Conservation (phyloP, 1,284 basidiomycete species). For the Trichosporon sp. region DNA sequence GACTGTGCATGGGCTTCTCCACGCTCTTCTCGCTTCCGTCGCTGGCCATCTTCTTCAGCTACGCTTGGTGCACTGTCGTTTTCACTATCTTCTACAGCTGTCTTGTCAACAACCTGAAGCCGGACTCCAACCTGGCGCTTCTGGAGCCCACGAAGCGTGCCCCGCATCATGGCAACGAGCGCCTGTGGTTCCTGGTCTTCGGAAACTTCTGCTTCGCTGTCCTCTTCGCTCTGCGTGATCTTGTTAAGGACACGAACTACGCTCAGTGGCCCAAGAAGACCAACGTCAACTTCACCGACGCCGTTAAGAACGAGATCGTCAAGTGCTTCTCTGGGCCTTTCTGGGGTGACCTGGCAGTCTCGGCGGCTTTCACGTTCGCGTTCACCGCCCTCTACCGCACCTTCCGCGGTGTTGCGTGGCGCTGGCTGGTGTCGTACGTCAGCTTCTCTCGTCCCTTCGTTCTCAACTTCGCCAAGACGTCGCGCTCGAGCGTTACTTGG, state of each 20-base stretch:
- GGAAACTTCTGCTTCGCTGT: slow-evolving; percentile 40
- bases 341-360: not conserved
- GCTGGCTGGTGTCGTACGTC: slow-evolving; percentile 29
- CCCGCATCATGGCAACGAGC: slow-evolving; percentile 53
- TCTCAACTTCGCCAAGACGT: slow-evolving; percentile 46
- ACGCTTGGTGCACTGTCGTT: slow-evolving; percentile 33
- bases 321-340: not conserved
- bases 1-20: slow-evolving; percentile 30
- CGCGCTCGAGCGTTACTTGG: slow-evolving; percentile 37
- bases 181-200: slow-evolving; percentile 47
- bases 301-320: slow-evolving; percentile 10
- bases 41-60: slow-evolving; percentile 34
- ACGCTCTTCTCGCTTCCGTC: slow-evolving; percentile 32
- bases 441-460: slow-evolving; percentile 42
- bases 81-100: slow-evolving; percentile 33
- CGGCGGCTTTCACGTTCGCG: not conserved
- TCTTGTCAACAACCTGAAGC: slow-evolving; percentile 26
- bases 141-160: slow-evolving; percentile 41
- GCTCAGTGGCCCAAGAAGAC: slow-evolving; percentile 40
- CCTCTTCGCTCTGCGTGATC: slow-evolving; percentile 39
- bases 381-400: slow-evolving; percentile 16
- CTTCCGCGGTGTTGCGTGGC: slow-evolving; percentile 17
- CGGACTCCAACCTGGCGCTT: slow-evolving; percentile 32
- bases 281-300: slow-evolving; percentile 15
- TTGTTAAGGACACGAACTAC: slow-evolving; percentile 33